phyloP scores from a whole-genome alignment of 2,329 filamentous ascomycete species.

The Phoma sp. region DNA sequence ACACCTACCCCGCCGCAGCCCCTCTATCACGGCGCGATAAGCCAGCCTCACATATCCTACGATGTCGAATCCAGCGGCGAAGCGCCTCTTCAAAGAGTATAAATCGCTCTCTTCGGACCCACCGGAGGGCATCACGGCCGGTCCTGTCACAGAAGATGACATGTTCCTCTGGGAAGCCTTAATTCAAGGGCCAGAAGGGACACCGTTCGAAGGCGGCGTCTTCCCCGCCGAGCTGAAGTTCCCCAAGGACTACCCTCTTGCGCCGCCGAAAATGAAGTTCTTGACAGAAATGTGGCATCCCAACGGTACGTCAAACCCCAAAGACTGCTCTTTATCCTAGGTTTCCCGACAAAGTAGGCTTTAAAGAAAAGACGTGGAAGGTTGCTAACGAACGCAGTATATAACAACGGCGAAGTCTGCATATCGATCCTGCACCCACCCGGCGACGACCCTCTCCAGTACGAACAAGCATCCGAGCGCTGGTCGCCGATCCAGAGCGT shows the following conservation, averaged over 20 bases:
- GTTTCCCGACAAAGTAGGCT: too few relatives aligned
- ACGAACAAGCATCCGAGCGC: constrained; percentile 86
- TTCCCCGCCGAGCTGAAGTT: constrained; percentile 87
- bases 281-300: constrained; percentile 88
- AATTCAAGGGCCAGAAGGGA: constrained; percentile 93
- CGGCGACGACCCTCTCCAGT: constrained; percentile 91
- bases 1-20: background rate
- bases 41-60: constrained; percentile 1
- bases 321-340: too few relatives aligned
- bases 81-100: constrained; percentile 95
- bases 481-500: constrained; percentile 96
- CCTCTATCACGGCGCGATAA: too few relatives aligned
- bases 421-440: constrained; percentile 97
- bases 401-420: constrained; percentile 84
- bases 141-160: constrained; percentile 91
- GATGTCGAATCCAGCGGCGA: constrained; percentile 64
- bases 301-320: constrained; percentile 64
- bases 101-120: constrained; percentile 90
- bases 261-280: constrained; percentile 89
- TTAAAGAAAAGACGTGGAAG: too few relatives aligned
- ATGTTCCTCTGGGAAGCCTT: constrained; percentile 95
- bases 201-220: constrained; percentile 93
- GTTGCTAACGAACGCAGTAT: constrained; percentile 60
- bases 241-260: constrained; percentile 81
- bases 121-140: constrained; percentile 96